These are phyloP conservation scores for Populus ilicifolia DNA, from an alignment of 345 rosid species.

Conservation along the genomic window DNA sequence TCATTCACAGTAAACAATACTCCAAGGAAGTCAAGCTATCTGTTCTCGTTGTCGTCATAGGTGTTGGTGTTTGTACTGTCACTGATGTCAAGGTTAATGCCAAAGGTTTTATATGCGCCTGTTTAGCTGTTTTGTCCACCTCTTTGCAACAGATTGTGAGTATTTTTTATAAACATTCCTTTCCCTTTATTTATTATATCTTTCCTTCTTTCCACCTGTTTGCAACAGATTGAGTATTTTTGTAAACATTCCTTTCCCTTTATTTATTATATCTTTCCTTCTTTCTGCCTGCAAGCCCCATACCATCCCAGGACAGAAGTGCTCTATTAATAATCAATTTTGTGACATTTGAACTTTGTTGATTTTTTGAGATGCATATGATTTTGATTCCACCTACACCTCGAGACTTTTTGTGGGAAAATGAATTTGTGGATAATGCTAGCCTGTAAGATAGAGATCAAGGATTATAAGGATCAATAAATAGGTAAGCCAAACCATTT, in stretches of 20 bases:
- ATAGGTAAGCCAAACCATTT: background rate
- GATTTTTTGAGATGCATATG: too few relatives aligned
- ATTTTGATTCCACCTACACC: background rate
- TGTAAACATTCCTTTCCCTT: background rate
- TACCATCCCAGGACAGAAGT: background rate
- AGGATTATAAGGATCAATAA: background rate
- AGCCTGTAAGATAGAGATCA: background rate
- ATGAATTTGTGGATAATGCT: background rate
- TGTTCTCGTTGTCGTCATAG: slow-evolving; percentile 79
- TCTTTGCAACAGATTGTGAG: slow-evolving; percentile 96
- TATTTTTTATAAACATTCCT: background rate
- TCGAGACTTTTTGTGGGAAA: background rate
- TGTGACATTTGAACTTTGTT: background rate
- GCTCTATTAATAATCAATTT: background rate
- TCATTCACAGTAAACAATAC: slow-evolving; percentile 76
- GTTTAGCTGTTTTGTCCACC: slow-evolving; percentile 74
- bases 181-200: background rate
- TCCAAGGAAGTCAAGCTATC: slow-evolving; percentile 69
- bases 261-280: background rate
- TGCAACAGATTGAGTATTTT: slow-evolving; percentile 82
- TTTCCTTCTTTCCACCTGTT: slow-evolving; percentile 47
- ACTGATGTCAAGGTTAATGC: slow-evolving; percentile 94
- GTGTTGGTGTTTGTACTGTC: slow-evolving; percentile 91
- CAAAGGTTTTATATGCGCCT: slow-evolving; percentile 87
- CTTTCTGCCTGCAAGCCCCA: background rate